Evolutionary conservation across 2,329 filamentous ascomycete species (phyloP).

Genomic region (Aspergillus neotritici): DNA sequence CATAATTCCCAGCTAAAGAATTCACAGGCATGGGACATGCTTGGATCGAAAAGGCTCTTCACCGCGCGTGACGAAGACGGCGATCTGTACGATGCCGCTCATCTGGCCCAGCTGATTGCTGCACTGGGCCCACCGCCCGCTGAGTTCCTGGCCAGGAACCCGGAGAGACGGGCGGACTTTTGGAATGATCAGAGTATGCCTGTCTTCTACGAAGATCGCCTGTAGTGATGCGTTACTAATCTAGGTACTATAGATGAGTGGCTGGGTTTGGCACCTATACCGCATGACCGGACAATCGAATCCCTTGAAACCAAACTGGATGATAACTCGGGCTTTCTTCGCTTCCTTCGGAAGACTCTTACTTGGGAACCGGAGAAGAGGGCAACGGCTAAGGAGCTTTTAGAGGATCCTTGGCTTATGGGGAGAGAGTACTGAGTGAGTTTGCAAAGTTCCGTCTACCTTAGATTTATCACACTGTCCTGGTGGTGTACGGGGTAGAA

Average conservation of each 20-base stretch:
- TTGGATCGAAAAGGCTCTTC: constrained; percentile 41
- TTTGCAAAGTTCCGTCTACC: too few species aligned
- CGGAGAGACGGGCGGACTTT: constrained; percentile 28
- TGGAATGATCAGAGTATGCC: constrained; percentile 33
- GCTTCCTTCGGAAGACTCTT: constrained; percentile 31
- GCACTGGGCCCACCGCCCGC: constrained; percentile 40
- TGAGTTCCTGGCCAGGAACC: constrained; percentile 24
- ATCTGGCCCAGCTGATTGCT: constrained; percentile 43
- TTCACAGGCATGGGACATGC: constrained; percentile 43
- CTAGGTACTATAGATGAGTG: constrained; percentile 12
- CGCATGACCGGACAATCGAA: constrained; percentile 18
- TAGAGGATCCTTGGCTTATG: constrained; percentile 32
- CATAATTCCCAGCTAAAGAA: constrained; percentile 2
- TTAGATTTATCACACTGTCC: too few species aligned
- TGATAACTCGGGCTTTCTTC: constrained; percentile 27
- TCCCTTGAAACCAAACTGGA: constrained; percentile 12
- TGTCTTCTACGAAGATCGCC: neutral
- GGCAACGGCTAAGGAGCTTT: constrained; percentile 30
- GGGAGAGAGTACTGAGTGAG: neutral
- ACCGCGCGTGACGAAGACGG: constrained; percentile 32
- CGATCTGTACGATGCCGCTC: constrained; percentile 35
- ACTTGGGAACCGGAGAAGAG: constrained; percentile 35
- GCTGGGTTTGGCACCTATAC: constrained; percentile 24
- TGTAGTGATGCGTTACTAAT: neutral
- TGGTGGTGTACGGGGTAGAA: too few species aligned